Base-by-base conservation (phyloP, 257 asterid species). In the Hygrophila difformis region DNA sequence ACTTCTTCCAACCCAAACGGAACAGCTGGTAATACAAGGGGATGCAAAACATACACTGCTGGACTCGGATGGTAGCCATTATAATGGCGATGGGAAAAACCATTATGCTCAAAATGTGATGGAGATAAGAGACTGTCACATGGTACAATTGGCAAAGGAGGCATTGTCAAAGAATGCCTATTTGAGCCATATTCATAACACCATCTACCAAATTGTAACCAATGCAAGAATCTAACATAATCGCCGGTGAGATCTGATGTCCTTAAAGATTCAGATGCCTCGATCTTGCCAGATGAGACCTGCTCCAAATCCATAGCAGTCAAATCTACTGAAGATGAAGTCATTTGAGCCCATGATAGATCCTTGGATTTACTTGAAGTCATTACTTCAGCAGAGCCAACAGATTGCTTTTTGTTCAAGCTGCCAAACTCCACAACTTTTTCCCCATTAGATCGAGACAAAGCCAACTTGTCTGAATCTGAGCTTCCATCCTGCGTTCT, bases 211-310 rank as follows among this genome's bases (percentile, higher is more conserved):
- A 63, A 68, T 8, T 59, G 67, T 55, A 85, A 62, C 63, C 57
- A 59, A 11, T 29, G 56, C 13, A 67, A 31, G 47, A 71, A 71
- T 59, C 49, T 50, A 0, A 61, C 84, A 38, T 60, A 81, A 62
- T 85, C 87, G 39, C 95, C 95, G 10, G 63, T 59, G 33, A 85
- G 97, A 63, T 76, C 88, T 12, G 64, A 55, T 28, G 66, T 46
- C 53, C 53, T 66, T 34, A 19, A 39, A 44, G 71, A 29, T 46
- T 68, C 76, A 1, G 64, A 40, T 38, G 36, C 49, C 60, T 18
- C 68, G 18, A 51, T 55, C 68, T 55, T 56, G 39, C 37, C 66
- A 20, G 47, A 33, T 13, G 72, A 33, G 19, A 46, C 56, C 51
- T 29, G 59, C 14, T 56, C 60, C 53, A 20, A 20, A 22, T 42